Evolutionary conservation across 2,329 filamentous ascomycete genomes (phyloP).

Genomic region (Hirsutella minnesotensis): DNA sequence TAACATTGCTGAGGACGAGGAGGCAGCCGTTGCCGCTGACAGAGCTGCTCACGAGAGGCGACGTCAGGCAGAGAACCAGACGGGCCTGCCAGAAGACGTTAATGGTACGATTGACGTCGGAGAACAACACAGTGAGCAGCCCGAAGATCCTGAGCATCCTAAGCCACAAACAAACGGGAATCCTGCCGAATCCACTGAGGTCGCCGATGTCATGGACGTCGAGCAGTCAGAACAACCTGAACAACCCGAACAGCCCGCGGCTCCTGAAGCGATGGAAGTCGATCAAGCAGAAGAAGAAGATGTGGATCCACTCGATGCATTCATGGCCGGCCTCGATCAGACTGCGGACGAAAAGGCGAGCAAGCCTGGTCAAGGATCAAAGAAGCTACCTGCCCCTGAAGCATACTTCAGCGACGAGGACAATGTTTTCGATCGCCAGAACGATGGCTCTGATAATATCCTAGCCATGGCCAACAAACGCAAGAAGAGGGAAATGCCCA

Average conservation of each 20-base stretch:
- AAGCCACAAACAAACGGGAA: conserved; percentile 11
- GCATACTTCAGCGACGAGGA: conserved; percentile 87
- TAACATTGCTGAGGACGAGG: conserved; percentile 71
- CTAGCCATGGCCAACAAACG: conserved; percentile 48
- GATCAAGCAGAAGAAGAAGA: conserved; percentile 58
- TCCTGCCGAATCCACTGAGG: conserved; percentile 7
- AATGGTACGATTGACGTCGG: conserved; percentile 14
- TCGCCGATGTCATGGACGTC: neutral
- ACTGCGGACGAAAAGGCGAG: conserved; percentile 35
- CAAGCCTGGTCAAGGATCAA: conserved; percentile 23
- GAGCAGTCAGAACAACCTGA: neutral
- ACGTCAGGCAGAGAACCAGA: conserved; percentile 35
- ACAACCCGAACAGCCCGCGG: conserved; percentile 7
- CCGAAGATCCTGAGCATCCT: conserved; percentile 8
- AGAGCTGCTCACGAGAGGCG: conserved; percentile 78
- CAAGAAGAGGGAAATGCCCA: conserved; percentile 94
- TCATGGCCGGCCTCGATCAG: conserved; percentile 64
- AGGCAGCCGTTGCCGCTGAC: conserved; percentile 76
- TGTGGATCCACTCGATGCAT: conserved; percentile 88
- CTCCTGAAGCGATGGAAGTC: conserved; percentile 41
- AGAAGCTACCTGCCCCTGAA: conserved; percentile 57
- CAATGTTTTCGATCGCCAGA: conserved; percentile 38
- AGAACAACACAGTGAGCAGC: too few relatives aligned
- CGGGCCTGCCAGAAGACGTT: conserved; percentile 30
- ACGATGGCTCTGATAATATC: conserved; percentile 32